Evolutionary conservation across 768 basidiomycete species (phyloP), one percentile per base, ranked within the genome.

Genomic region (Leccinum disarticulatum): DNA sequence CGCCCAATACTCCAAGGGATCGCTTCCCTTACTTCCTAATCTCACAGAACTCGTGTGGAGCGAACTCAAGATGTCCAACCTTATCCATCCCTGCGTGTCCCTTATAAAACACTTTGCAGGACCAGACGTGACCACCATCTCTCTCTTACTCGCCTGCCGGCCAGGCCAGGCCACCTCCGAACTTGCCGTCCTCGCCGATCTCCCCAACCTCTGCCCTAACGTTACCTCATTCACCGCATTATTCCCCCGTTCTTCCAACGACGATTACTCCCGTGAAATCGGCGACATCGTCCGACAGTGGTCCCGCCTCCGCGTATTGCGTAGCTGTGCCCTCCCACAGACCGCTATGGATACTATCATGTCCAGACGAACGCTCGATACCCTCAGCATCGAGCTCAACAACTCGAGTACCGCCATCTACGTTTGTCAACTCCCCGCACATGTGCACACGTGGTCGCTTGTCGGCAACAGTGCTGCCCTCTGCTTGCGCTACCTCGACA

Each of bases 371-470:
- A 52, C 49, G 0, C 66, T 70, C 25, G 60, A 67, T 2, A 65
- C 70, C 0, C 66, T 70, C 19, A 64, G 58, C 30, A 69, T 69
- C 47, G 70, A 70, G n/a, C 66, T 70, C 52, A 70, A 70, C 50
- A 67, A 71, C 17, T 67, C 67, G 13, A 64, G 35, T 3, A 64
- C 64, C 0, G 64, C 65, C 1, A 13, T 54, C 9, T 71, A 67
- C 31, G 49, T 60, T n/a, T 70, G 70, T 22, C 56, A 31, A 1
- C 56, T 70, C 19, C 67, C 70, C 1, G 15, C 61, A 1, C 58
- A 65, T 9, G 57, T 70, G 1, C 61, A 57, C 22, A 67, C 62
- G 1, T 67, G 53, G 57, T 69, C 70, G 5, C 64, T 70, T 4
- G 67, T 67, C 1, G 70, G 64, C 0, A 71, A 67, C 48, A 71